Base-by-base conservation (phyloP, 2,329 filamentous ascomycete species). In the Diaporthe vexans region DNA sequence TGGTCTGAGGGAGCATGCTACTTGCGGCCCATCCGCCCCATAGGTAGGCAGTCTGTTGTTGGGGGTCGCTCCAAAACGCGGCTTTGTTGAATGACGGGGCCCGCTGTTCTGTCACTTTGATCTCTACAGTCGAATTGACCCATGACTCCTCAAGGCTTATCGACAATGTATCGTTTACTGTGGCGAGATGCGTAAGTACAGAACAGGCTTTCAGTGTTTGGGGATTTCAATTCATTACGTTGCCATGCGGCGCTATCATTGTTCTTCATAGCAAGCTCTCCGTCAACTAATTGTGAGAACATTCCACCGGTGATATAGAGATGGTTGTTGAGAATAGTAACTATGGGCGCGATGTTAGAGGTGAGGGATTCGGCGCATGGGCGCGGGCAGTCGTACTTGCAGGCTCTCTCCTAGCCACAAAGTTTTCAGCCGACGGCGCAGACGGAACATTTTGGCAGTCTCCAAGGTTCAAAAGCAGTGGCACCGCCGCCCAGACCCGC, bases 151-250 rank as follows among this genome's bases (percentile, higher is more conserved):
- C 15, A 2, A 58, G 56, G 33, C 4, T 15, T n/a, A 58, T 13
- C 33, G 56, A 58, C 33, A 58, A 58, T 9, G 56, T 58, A 58
- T 58, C 56, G 15, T 37, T 58, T 15, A 58, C 56, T 58, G 29
- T n/a, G n/a, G 33, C 33, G 1, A 58, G 10, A 37, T n/a, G 15
- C 4, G 56, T 58, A 2, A 58, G 56, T 3, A 58, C 29, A n/a
- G 29, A 19, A 13, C 19, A 5, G 1, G n/a, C 29, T 4, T n/a
- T 4, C 4, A 58, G 33, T 37, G 4, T 58, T 58, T 5, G 5
- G 37, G 29, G 56, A 13, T n/a, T n/a, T 35, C 9, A 58, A 13
- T 3, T 40, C 2, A n/a, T 37, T 58, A 58, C 56, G 8, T n/a
- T 19, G 33, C 56, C 29, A 37, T 33, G 0, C 29, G 9, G 46